phyloP scores from a whole-genome alignment of 2,329 filamentous ascomycete genomes.

The Bipolaris oryzae region DNA sequence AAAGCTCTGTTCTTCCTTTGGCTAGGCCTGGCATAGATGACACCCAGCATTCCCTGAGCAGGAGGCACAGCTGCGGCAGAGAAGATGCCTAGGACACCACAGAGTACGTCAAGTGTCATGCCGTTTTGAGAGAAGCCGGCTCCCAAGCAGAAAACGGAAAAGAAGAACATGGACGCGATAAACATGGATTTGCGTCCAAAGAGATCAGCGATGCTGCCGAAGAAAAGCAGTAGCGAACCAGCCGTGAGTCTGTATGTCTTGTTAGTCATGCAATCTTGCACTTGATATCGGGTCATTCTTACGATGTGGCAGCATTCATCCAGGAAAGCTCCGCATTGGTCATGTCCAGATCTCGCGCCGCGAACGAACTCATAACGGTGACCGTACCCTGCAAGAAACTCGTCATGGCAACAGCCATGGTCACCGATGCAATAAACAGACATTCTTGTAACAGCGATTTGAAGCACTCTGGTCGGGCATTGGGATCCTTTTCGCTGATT shows the following conservation, averaged over 20 bases:
- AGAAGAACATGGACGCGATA: slow-evolving; percentile 64
- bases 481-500: slow-evolving; percentile 37
- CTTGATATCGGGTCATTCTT: slow-evolving; percentile 23
- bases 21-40: slow-evolving; percentile 66
- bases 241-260: slow-evolving; percentile 58
- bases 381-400: slow-evolving; percentile 65
- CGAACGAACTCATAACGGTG: slow-evolving; percentile 67
- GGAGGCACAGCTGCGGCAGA: slow-evolving; percentile 68
- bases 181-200: slow-evolving; percentile 69
- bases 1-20: slow-evolving; percentile 69
- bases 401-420: slow-evolving; percentile 68
- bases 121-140: slow-evolving; percentile 65
- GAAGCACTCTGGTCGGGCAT: slow-evolving; percentile 63
- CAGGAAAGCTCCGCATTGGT: slow-evolving; percentile 70
- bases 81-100: slow-evolving; percentile 68
- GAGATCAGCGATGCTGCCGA: slow-evolving; percentile 69
- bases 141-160: slow-evolving; percentile 62
- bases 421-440: slow-evolving; percentile 69
- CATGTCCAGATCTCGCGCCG: slow-evolving; percentile 66
- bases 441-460: slow-evolving; percentile 66
- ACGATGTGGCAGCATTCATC: slow-evolving; percentile 68
- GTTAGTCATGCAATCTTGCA: not conserved
- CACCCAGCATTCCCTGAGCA: slow-evolving; percentile 68
- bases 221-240: slow-evolving; percentile 69
- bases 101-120: slow-evolving; percentile 66